Base-by-base conservation (phyloP, 768 basidiomycete species). In the Tulasnella sp. region DNA sequence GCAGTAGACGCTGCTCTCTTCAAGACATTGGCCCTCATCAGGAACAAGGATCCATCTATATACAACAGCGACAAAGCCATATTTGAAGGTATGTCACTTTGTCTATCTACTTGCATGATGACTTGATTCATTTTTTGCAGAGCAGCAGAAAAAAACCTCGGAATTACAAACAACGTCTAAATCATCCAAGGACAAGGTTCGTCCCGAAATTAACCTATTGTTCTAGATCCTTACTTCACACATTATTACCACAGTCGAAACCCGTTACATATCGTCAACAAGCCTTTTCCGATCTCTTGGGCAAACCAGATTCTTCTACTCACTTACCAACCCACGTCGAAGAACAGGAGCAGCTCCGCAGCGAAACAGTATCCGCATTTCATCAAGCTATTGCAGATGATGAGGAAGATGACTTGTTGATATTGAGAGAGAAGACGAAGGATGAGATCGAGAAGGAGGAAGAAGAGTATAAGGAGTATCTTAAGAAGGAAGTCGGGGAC, bases 1-100 rank as follows among this genome's bases (percentile, higher is more conserved):
- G 81, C 81, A 0, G 77, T 96, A 44, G 93, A 96, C 60, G 95
- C 80, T 37, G 95, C 95, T 16, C 95, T 98, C 59, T 72, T 98
- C 34, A 72, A 89, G 42, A 98, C 90, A 1, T 71, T 99, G 7
- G 86, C 82, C 0, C 75, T 81, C 58, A 95, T 98, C 49, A 77
- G 77, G 62, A 72, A 74, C 48, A 83, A 75, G 58, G 88, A 92
- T 62, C 89, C 91, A 0, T 73, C 69, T 0, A 93, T 99, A 27
- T 96, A 99, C 60, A 72, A 86, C 53, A 62, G 67, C 0, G 72
- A 69, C 12, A 79, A 76, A 54, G 68, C 75, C 54, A 77, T 98
- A 0, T 89, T 92, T 58, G 78, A 86, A 63, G 87, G 89, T 88
- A 50, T 29, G 60, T 24, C 34, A 5, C 41, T 12, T 3, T 28